These are phyloP conservation scores for Pythium pectinolyticum DNA, from an alignment of 352 stramenopile species.

Conservation along the genomic window DNA sequence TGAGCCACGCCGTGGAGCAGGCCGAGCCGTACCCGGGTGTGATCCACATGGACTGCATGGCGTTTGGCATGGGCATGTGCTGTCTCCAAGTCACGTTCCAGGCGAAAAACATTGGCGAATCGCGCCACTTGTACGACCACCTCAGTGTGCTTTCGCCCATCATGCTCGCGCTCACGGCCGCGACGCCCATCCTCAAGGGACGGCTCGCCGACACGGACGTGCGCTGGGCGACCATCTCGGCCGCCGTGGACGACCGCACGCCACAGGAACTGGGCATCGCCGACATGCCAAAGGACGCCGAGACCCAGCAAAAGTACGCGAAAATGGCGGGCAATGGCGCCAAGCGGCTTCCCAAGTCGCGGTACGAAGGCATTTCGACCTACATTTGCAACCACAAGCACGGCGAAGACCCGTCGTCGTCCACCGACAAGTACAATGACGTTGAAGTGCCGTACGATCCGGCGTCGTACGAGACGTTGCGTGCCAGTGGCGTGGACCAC, in stretches of 20 bases:
- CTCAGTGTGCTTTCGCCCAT: slow-evolving; percentile 98
- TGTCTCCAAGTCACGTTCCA: slow-evolving; percentile 99
- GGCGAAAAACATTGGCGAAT: slow-evolving; percentile 98
- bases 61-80: slow-evolving; percentile 99
- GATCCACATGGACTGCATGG: slow-evolving; percentile 99
- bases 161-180: slow-evolving; percentile 97
- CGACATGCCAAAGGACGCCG: slow-evolving; percentile 36
- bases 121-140: slow-evolving; percentile 99
- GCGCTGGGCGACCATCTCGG: slow-evolving; percentile 97
- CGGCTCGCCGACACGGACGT: slow-evolving; percentile 90
- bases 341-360: slow-evolving; percentile 95
- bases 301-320: slow-evolving; percentile 73
- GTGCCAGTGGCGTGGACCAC: slow-evolving; percentile 92
- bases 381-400: slow-evolving; percentile 91
- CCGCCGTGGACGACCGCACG: slow-evolving; percentile 95
- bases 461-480: slow-evolving; percentile 89
- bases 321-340: slow-evolving; percentile 92
- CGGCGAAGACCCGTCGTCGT: slow-evolving; percentile 70
- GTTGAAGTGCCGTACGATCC: slow-evolving; percentile 95
- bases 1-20: slow-evolving; percentile 67
- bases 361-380: slow-evolving; percentile 89
- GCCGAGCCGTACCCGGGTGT: slow-evolving; percentile 81
- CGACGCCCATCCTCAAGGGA: slow-evolving; percentile 98
- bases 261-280: slow-evolving; percentile 73
- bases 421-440: slow-evolving; percentile 91